Evolutionary conservation across 306 rosid genomes (phyloP), one percentile per base, ranked within the genome.

Genomic region (Cucurbita maxima): DNA sequence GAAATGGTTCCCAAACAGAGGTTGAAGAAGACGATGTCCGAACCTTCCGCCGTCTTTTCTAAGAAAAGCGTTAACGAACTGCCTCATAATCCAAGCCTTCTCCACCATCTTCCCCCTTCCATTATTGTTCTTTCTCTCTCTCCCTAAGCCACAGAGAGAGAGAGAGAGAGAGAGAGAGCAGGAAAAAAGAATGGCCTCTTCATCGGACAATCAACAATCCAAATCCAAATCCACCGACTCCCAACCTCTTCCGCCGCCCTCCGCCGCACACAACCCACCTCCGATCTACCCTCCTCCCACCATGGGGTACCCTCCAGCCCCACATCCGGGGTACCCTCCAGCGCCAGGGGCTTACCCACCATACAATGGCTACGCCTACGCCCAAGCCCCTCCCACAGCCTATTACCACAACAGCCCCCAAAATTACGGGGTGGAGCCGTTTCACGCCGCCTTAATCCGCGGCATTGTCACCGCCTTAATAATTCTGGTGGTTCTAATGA

Each of bases 381-480:
- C 73, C 19, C 84, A 73, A 10, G 44, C 74, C 3, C 58, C 74
- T 12, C n/a, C 79, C 5, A 54, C 57, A 15, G 69, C 62, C 0
- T 76, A 54, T 30, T 76, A 76, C 79, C 6, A n/a, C 15, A 36
- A 22, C 4, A 13, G 11, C 19, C 75, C 37, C 13, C 40, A 58
- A 4, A 1, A 25, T 0, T 18, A 43, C 64, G 6, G 37, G 3
- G 2, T 58, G 10, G n/a, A 59, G 8, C 30, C 54, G 3, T 4
- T 14, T 14, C 34, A 50, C 44, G 51, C 72, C 4, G 70, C 58
- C 18, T 85, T 84, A 76, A 0, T 80, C 5, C 88, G 96, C 3
- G 76, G 83, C 59, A 78, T 69, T 59, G 18, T 38, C 53, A 22
- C 47, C 51, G 58, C 79, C 30, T 0, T 87, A 44, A 45, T 16